These are phyloP conservation scores for Beta corolliflora DNA, from an alignment of 179 eudicot genomes.

Conservation along the genomic window DNA sequence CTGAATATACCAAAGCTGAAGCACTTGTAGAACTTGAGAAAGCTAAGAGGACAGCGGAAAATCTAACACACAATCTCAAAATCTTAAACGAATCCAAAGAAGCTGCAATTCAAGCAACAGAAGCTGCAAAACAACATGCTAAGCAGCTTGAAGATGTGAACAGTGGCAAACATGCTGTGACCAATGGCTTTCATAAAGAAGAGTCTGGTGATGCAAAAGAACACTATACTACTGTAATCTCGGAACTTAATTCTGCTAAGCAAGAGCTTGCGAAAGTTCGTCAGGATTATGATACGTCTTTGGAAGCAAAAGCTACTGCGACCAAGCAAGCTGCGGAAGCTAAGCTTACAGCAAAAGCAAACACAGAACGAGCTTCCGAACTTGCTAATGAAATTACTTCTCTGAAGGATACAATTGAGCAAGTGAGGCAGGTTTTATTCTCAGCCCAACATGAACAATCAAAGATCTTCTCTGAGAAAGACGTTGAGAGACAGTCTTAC, in stretches of 20 bases:
- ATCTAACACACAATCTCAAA: conserved; percentile 58
- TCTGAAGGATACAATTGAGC: conserved; percentile 61
- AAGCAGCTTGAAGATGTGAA: conserved; percentile 61
- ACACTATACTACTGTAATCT: conserved; percentile 44
- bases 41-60: conserved; percentile 63
- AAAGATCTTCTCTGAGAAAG: conserved; percentile 53
- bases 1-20: conserved; percentile 77
- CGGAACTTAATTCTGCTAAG: conserved; percentile 74
- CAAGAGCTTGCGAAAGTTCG: conserved; percentile 63
- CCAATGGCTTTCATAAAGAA: conserved; percentile 38
- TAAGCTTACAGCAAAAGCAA: conserved; percentile 49
- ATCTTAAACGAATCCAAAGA: conserved; percentile 59
- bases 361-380: conserved; percentile 54
- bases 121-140: conserved; percentile 53
- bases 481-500: conserved; percentile 49
- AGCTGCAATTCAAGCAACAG: conserved; percentile 54
- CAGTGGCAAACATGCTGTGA: conserved; percentile 25
- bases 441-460: conserved; percentile 57
- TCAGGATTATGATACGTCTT: conserved; percentile 55
- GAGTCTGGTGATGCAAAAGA: conserved; percentile 52
- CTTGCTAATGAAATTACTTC: conserved; percentile 55
- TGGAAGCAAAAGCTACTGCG: conserved; percentile 56
- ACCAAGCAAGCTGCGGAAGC: conserved; percentile 61
- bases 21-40: conserved; percentile 81
- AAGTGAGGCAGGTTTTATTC: conserved; percentile 54